Evolutionary conservation across 495 filamentous ascomycete genomes (phyloP).

Genomic region (Aspergillus coremiiformis): DNA sequence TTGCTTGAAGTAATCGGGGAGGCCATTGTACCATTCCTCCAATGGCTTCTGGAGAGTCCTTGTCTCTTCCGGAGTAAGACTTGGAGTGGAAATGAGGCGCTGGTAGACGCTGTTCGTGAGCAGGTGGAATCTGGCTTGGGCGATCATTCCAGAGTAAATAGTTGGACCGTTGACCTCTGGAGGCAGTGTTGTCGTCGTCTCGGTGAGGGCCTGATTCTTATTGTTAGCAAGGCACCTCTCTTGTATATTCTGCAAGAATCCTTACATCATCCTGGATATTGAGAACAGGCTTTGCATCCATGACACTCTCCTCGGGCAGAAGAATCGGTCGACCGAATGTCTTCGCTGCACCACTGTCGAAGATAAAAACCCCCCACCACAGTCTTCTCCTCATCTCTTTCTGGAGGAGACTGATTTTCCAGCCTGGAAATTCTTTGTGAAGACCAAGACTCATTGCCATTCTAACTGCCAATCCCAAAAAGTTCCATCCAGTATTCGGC

Average conservation of each 20-base stretch:
- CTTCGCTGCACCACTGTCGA: constrained; percentile 42
- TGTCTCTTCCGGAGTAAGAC: constrained; percentile 41
- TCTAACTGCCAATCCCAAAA: constrained; percentile 42
- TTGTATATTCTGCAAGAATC: neutral
- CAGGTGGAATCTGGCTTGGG: constrained; percentile 43
- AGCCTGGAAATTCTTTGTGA: constrained; percentile 48
- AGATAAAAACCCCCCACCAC: constrained; percentile 45
- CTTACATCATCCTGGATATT: constrained; percentile 43
- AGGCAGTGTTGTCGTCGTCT: constrained; percentile 36
- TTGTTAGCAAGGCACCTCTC: neutral
- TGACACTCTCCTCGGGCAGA: constrained; percentile 41
- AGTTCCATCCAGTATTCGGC: constrained; percentile 52
- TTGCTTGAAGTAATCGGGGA: constrained; percentile 41
- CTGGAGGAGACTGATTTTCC: constrained; percentile 46
- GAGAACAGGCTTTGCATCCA: constrained; percentile 40
- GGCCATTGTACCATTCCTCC: constrained; percentile 39
- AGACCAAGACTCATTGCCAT: constrained; percentile 50
- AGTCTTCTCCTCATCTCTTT: constrained; percentile 39
- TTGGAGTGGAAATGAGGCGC: constrained; percentile 45
- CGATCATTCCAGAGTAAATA: constrained; percentile 42
- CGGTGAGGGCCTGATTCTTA: constrained; percentile 28
- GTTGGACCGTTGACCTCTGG: constrained; percentile 38
- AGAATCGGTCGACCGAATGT: constrained; percentile 43
- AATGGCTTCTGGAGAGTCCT: constrained; percentile 39
- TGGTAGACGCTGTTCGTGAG: constrained; percentile 45